These are phyloP conservation scores for Begonia loranthoides DNA, from an alignment of 306 rosid species.

Conservation along the genomic window DNA sequence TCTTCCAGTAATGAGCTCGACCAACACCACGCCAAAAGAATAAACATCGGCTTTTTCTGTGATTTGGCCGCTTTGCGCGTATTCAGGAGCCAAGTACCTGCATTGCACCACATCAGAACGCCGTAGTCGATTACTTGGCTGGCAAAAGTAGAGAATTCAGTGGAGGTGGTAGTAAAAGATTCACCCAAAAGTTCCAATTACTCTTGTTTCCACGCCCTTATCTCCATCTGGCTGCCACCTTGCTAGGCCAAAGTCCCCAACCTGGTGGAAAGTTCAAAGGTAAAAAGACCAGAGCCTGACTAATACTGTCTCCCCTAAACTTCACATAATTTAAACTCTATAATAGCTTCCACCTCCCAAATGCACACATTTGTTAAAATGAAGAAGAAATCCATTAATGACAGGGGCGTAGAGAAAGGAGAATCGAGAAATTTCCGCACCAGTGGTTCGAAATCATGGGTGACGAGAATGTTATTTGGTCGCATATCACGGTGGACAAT, in stretches of 20 bases:
- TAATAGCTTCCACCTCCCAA: no score
- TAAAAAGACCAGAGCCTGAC: conserved; percentile 10
- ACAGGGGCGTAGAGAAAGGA: no score
- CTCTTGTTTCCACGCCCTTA: conserved; percentile 89
- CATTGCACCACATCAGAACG: conserved; percentile 10
- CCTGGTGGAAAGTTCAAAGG: conserved; percentile 19
- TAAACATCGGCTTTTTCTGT: conserved; percentile 97
- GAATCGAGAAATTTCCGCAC: conserved; percentile 15
- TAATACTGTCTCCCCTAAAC: not conserved
- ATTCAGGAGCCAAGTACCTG: conserved; percentile 97
- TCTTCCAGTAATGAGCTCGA: conserved; percentile 85
- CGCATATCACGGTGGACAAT: conserved; percentile 99
- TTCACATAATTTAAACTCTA: no score
- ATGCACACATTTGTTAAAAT: no score
- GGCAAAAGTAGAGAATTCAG: not conserved
- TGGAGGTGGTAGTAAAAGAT: not conserved
- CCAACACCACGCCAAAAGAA: conserved; percentile 92
- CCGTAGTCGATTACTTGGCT: conserved; percentile 8
- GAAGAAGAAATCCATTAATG: no score
- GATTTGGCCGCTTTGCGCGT: conserved; percentile 97
- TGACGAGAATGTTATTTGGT: conserved; percentile 95
- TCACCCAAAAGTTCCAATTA: conserved; percentile 97
- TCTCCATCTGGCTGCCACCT: conserved; percentile 99
- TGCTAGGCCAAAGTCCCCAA: conserved; percentile 97
- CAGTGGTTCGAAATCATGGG: conserved; percentile 99